Evolutionary conservation across 805 yeast species (phyloP).

Genomic region (Candida ipomoeae): DNA sequence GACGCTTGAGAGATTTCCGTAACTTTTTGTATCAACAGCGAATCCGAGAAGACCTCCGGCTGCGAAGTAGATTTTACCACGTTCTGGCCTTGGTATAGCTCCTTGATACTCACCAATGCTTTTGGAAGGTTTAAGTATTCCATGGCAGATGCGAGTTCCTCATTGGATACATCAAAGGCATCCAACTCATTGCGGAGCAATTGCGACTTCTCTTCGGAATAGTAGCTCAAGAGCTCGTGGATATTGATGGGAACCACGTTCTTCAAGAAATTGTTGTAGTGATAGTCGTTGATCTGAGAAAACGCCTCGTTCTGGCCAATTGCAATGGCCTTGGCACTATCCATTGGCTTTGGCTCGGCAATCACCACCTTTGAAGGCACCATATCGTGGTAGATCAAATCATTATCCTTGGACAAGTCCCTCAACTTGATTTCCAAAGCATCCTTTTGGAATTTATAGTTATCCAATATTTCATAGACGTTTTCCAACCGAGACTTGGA

Average conservation of each 20-base stretch:
- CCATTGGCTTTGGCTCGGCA: slow-evolving; percentile 64
- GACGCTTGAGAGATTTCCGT: slow-evolving; percentile 23
- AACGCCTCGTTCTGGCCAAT: slow-evolving; percentile 45
- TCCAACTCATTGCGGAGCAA: slow-evolving; percentile 72
- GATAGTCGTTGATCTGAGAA: slow-evolving; percentile 35
- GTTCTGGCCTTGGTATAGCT: slow-evolving; percentile 22
- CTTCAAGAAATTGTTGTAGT: slow-evolving; percentile 56
- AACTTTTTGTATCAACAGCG: slow-evolving; percentile 9
- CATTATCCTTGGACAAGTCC: slow-evolving; percentile 74
- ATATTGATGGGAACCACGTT: slow-evolving; percentile 82
- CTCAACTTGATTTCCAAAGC: slow-evolving; percentile 33
- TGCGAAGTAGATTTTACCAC: neutral
- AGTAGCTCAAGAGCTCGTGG: slow-evolving; percentile 80
- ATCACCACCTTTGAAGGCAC: slow-evolving; percentile 61
- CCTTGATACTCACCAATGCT: slow-evolving; percentile 53
- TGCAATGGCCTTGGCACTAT: slow-evolving; percentile 60
- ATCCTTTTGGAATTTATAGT: slow-evolving; percentile 39
- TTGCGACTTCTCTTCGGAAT: slow-evolving; percentile 85
- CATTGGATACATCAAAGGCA: slow-evolving; percentile 68
- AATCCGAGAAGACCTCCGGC: slow-evolving; percentile 4
- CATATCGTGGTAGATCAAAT: slow-evolving; percentile 77
- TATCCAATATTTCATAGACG: slow-evolving; percentile 37
- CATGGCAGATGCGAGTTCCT: slow-evolving; percentile 71
- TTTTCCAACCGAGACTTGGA: slow-evolving; percentile 23
- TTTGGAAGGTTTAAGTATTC: slow-evolving; percentile 78